A percentile compares a stretch with the other conserved stretches of the same genome.
phyloP scores from a whole-genome alignment of 2,329 filamentous ascomycete species.

The Westerdykella sp. region DNA sequence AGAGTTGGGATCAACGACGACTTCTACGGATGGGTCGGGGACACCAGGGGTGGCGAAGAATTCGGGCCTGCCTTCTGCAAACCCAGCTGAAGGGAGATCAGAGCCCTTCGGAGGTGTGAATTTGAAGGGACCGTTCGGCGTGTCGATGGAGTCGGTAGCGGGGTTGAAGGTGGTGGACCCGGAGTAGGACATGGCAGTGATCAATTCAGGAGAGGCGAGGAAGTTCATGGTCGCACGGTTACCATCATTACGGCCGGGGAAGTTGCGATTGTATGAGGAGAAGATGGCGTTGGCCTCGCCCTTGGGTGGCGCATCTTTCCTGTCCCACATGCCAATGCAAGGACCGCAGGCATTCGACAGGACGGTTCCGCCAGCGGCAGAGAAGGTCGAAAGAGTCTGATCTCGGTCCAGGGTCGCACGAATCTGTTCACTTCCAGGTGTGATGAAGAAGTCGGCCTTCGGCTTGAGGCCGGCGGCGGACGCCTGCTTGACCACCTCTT shows the following conservation, averaged over 20 bases:
- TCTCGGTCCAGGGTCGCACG: constrained; percentile 88
- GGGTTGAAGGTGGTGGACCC: constrained; percentile 95
- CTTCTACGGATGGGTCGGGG: constrained; percentile 63
- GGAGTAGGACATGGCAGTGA: constrained; percentile 92
- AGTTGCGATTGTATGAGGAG: constrained; percentile 97
- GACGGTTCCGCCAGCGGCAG: constrained; percentile 77
- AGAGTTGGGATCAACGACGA: constrained; percentile 81
- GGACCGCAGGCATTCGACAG: constrained; percentile 91
- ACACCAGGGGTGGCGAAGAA: constrained; percentile 67
- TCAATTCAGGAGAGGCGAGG: constrained; percentile 90
- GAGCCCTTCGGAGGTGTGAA: constrained; percentile 67
- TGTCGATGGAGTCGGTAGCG: constrained; percentile 75
- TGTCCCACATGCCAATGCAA: constrained; percentile 81
- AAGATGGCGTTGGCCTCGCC: constrained; percentile 90
- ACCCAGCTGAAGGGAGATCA: constrained; percentile 63
- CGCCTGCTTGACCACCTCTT: constrained; percentile 88
- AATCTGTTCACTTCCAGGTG: constrained; percentile 94
- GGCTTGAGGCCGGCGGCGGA: constrained; percentile 83
- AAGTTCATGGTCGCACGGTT: constrained; percentile 99
- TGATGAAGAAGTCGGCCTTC: constrained; percentile 88
- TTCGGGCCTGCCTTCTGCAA: constrained; percentile 68
- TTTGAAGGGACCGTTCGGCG: constrained; percentile 76
- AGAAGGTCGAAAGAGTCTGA: constrained; percentile 77
- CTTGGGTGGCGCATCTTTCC: constrained; percentile 77
- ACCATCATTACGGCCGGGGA: constrained; percentile 92